Evolutionary conservation across 768 basidiomycete genomes (phyloP).

Genomic region (Pleurotus tuoliensis): DNA sequence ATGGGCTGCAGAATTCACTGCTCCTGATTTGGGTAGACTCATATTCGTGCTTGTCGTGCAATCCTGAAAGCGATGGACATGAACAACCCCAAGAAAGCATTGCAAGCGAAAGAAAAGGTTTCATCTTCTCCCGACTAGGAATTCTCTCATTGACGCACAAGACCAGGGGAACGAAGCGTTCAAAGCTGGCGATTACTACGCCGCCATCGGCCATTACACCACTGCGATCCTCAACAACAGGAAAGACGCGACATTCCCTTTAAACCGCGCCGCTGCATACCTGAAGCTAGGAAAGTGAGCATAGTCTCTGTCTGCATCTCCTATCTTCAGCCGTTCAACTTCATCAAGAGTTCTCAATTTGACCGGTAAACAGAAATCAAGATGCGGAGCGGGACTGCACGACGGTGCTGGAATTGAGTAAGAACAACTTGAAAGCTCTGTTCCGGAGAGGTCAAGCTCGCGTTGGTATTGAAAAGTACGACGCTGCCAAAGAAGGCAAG

Average conservation of each 20-base stretch:
- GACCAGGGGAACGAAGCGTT: constrained; percentile 83
- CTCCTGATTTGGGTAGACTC: no score
- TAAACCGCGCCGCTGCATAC: constrained; percentile 91
- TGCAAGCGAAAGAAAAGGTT: constrained; percentile 6
- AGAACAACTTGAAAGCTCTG: constrained; percentile 71
- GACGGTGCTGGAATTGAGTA: constrained; percentile 50
- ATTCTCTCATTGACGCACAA: not conserved
- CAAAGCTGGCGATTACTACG: constrained; percentile 73
- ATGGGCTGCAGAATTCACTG: no score
- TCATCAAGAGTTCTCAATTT: not conserved
- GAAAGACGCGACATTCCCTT: constrained; percentile 69
- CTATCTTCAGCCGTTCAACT: constrained; percentile 12
- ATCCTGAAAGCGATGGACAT: not conserved
- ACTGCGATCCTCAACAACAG: constrained; percentile 70
- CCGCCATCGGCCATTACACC: constrained; percentile 85
- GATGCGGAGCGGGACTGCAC: constrained; percentile 84
- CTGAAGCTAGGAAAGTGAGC: constrained; percentile 94
- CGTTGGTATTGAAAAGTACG: constrained; percentile 45
- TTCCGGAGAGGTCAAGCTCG: constrained; percentile 79
- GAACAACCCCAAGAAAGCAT: not conserved
- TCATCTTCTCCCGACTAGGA: not conserved
- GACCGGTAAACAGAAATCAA: constrained; percentile 44
- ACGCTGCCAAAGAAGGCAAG: constrained; percentile 63
- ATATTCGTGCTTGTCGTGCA: no score
- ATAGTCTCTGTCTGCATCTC: constrained; percentile 2